Percentiles rank a stretch among this genome's conserved stretches.
phyloP scores from a whole-genome alignment of 2,329 filamentous ascomycete species.

The Podosphaera aphanis region DNA sequence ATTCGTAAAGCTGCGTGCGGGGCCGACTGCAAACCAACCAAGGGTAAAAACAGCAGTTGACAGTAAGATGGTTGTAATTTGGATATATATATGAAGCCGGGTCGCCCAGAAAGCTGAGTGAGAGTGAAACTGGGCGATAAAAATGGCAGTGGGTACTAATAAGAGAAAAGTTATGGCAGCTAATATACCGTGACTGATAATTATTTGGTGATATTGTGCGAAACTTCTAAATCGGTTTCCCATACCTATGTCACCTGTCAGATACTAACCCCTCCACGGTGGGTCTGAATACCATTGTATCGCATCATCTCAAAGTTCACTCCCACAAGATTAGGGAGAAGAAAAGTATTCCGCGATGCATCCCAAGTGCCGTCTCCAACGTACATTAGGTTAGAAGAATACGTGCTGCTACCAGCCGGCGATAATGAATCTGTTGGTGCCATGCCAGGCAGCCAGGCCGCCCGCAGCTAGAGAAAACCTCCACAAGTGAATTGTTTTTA shows the following conservation, averaged over 20 bases:
- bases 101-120: conserved; percentile 36
- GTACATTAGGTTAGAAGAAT: conserved; percentile 48
- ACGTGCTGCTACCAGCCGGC: conserved; percentile 47
- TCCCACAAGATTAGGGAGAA: conserved; percentile 54
- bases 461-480: no score
- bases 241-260: conserved; percentile 31
- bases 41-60: conserved; percentile 49
- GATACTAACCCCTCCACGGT: background rate
- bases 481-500: no score
- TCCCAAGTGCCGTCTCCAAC: conserved; percentile 76
- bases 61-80: conserved; percentile 43
- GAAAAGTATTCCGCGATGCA: conserved; percentile 49
- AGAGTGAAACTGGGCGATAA: conserved; percentile 48
- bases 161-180: conserved; percentile 52
- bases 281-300: conserved; percentile 44
- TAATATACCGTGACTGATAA: conserved; percentile 48
- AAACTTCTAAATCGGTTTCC: conserved; percentile 53
- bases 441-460: conserved; percentile 9
- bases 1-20: conserved; percentile 47
- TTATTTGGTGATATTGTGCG: conserved; percentile 44
- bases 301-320: conserved; percentile 62
- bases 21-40: conserved; percentile 59
- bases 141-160: conserved; percentile 49
- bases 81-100: conserved; percentile 49
- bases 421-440: conserved; percentile 13